Evolutionary conservation across 176 grass and related monocot genomes (phyloP).

Genomic region (Elaeis guineensis): DNA sequence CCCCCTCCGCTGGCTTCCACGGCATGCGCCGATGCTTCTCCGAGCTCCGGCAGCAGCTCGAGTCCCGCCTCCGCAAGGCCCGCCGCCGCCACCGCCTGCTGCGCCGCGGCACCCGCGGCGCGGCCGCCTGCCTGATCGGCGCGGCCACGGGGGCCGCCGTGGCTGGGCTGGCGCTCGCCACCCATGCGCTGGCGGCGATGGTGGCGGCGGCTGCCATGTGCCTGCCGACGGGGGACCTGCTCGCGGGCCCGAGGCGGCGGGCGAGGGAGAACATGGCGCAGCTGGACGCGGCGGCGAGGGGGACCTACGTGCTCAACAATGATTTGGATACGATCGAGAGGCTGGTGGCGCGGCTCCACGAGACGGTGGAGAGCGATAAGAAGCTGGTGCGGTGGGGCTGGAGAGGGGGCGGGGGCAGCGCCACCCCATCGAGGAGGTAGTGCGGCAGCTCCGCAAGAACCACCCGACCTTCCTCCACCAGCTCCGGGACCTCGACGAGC

Average conservation of each 20-base stretch:
- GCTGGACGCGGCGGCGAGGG: constrained; percentile 63
- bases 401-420: constrained; percentile 57
- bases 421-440: constrained; percentile 75
- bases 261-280: constrained; percentile 52
- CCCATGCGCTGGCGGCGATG: constrained; percentile 32
- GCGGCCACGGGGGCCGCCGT: constrained; percentile 36
- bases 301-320: constrained; percentile 71
- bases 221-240: constrained; percentile 20
- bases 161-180: constrained; percentile 46
- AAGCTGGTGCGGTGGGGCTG: constrained; percentile 56
- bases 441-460: constrained; percentile 64
- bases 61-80: constrained; percentile 44
- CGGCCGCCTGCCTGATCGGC: constrained; percentile 52
- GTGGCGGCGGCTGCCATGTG: constrained; percentile 21
- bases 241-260: constrained; percentile 25
- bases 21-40: constrained; percentile 52
- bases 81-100: constrained; percentile 41
- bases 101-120: constrained; percentile 40
- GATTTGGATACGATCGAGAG: constrained; percentile 72
- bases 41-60: constrained; percentile 63
- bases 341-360: constrained; percentile 60
- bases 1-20: constrained; percentile 34
- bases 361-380: constrained; percentile 79
- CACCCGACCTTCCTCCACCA: constrained; percentile 53
- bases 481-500: constrained; percentile 70